Percentiles rank a stretch among this genome's conserved stretches.
phyloP scores from a whole-genome alignment of 805 yeast species.

The Limtongia smithiae region DNA sequence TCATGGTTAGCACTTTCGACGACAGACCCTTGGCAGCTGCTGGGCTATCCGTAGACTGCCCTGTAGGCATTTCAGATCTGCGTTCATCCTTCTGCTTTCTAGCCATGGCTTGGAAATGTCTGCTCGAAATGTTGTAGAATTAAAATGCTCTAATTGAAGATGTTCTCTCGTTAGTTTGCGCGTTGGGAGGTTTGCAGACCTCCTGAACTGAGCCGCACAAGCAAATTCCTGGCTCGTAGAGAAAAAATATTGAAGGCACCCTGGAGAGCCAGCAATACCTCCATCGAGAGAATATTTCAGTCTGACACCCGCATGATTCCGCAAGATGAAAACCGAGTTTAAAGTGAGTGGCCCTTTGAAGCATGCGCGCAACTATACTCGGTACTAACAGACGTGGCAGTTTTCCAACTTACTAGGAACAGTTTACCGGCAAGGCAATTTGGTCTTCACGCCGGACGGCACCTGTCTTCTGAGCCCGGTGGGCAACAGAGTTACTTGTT shows the following conservation, averaged over 20 bases:
- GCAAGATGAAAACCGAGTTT: slow-evolving; percentile 77
- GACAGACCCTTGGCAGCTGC: slow-evolving; percentile 43
- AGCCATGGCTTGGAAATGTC: neutral
- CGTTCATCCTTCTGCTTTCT: neutral
- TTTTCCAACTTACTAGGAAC: slow-evolving; percentile 90
- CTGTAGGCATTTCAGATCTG: slow-evolving; percentile 3
- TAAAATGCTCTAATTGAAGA: neutral
- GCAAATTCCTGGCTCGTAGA: too few relatives aligned
- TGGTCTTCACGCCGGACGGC: slow-evolving; percentile 83
- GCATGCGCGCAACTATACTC: slow-evolving; percentile 1
- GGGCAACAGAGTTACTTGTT: slow-evolving; percentile 86
- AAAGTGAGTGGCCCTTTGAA: slow-evolving; percentile 27
- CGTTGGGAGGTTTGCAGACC: too few relatives aligned
- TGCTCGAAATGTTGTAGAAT: neutral
- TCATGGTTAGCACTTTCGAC: slow-evolving; percentile 78
- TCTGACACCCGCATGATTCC: too few relatives aligned
- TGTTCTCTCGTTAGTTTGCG: too few relatives aligned
- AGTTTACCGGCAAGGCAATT: slow-evolving; percentile 89
- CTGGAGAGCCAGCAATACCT: too few relatives aligned
- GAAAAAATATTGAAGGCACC: too few relatives aligned
- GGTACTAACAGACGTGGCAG: slow-evolving; percentile 39
- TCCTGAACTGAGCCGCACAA: too few relatives aligned
- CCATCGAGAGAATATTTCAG: too few relatives aligned
- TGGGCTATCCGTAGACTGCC: slow-evolving; percentile 2
- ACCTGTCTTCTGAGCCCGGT: slow-evolving; percentile 81